phyloP scores from a whole-genome alignment of 345 rosid genomes.

The Aethionema arabicum region DNA sequence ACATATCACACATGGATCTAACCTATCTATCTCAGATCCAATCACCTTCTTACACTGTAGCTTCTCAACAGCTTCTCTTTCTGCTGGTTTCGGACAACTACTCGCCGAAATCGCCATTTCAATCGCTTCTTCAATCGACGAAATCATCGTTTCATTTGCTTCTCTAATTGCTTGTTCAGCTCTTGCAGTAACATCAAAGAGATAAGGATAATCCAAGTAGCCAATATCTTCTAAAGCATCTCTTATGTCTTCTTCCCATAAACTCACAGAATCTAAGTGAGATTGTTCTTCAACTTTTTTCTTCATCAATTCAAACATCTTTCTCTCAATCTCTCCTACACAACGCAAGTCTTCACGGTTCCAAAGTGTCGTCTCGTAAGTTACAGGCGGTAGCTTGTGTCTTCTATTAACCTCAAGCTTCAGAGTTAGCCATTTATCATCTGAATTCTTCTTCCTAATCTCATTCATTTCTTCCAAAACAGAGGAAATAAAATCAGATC shows the following conservation, averaged over 20 bases:
- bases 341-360: too few species aligned
- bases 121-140: too few species aligned
- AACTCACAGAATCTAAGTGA: conserved; percentile 8
- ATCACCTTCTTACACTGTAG: conserved; percentile 18
- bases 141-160: conserved; percentile 10
- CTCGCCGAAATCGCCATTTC: too few species aligned
- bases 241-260: conserved; percentile 18
- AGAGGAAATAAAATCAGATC: not conserved
- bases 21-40: conserved; percentile 25
- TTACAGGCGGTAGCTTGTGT: not conserved
- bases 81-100: not conserved
- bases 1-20: conserved; percentile 24
- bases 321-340: too few species aligned
- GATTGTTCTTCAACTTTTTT: conserved; percentile 18
- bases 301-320: conserved; percentile 24
- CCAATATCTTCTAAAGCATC: conserved; percentile 1
- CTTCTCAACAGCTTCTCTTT: not conserved
- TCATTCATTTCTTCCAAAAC: not conserved
- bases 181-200: not conserved
- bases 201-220: not conserved
- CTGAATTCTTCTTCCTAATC: not conserved
- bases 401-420: not conserved
- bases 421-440: conserved; percentile 23
- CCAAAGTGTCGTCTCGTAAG: conserved; percentile 17
- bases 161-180: conserved; percentile 9